phyloP scores from a whole-genome alignment of 169 alveolate species.

The Babesia bigemina region DNA sequence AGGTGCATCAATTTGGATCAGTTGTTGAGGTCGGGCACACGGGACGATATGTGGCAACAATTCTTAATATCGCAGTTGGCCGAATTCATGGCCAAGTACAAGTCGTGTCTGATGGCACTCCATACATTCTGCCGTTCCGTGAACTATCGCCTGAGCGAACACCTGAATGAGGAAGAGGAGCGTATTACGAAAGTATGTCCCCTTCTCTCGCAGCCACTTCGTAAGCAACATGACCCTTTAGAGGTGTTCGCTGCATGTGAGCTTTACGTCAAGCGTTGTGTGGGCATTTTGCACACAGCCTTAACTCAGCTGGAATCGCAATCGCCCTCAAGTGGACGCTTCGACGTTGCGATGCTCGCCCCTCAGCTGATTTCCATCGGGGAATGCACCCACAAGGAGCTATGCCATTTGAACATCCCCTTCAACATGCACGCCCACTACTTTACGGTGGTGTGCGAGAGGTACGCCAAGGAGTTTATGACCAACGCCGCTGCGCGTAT shows the following conservation, averaged over 20 bases:
- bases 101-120: conserved; percentile 29
- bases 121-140: conserved; percentile 39
- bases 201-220: conserved; percentile 14
- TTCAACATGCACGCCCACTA: conserved; percentile 58
- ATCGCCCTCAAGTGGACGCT: conserved; percentile 2
- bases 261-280: conserved; percentile 52
- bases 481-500: conserved; percentile 48
- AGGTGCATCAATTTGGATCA: conserved; percentile 36
- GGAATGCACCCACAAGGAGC: conserved; percentile 45
- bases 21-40: conserved; percentile 2
- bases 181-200: conserved; percentile 14
- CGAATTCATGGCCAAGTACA: conserved; percentile 55
- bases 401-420: conserved; percentile 32
- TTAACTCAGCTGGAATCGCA: conserved; percentile 10
- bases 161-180: conserved; percentile 42
- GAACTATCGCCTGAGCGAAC: conserved; percentile 38
- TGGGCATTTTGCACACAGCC: conserved; percentile 42
- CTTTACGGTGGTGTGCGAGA: conserved; percentile 57
- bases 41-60: conserved; percentile 43
- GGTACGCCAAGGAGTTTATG: conserved; percentile 58
- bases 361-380: conserved; percentile 64
- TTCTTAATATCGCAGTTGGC: conserved; percentile 52
- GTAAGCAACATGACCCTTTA: conserved; percentile 19
- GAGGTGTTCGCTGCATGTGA: conserved; percentile 54
- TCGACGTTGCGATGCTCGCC: conserved; percentile 49